phyloP scores from a whole-genome alignment of 768 basidiomycete genomes.

The Termitomyces sp. region DNA sequence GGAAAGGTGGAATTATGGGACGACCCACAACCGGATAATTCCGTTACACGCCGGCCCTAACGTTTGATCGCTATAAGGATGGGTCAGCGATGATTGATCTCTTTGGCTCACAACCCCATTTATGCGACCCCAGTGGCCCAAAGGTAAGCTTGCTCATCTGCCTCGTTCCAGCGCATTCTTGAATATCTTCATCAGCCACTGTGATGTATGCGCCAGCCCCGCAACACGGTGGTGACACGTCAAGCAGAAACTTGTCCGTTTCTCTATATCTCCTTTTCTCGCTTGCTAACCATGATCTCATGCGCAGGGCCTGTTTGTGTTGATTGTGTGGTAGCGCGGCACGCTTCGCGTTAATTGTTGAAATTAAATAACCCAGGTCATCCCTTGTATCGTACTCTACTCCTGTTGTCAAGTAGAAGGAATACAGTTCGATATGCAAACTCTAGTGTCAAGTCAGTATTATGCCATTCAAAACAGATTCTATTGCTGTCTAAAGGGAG shows the following conservation, averaged over 20 bases:
- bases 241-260: background rate
- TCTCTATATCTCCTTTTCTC: no score
- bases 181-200: background rate
- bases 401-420: constrained; percentile 4
- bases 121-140: background rate
- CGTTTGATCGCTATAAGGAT: background rate
- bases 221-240: background rate
- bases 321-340: background rate
- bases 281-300: no score
- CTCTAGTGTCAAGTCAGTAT: background rate
- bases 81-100: background rate
- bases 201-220: background rate
- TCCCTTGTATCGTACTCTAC: background rate
- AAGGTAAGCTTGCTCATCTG: background rate
- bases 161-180: background rate
- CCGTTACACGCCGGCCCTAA: background rate
- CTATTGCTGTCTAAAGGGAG: no score
- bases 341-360: background rate
- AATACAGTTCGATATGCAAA: constrained; percentile 1
- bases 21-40: background rate
- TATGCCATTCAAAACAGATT: background rate
- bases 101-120: constrained; percentile 1
- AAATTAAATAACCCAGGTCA: constrained; percentile 19
- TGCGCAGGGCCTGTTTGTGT: background rate
- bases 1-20: no score